Conservation (phyloP, 306 rosid genomes). For the Mimosa bimucronata region DNA sequence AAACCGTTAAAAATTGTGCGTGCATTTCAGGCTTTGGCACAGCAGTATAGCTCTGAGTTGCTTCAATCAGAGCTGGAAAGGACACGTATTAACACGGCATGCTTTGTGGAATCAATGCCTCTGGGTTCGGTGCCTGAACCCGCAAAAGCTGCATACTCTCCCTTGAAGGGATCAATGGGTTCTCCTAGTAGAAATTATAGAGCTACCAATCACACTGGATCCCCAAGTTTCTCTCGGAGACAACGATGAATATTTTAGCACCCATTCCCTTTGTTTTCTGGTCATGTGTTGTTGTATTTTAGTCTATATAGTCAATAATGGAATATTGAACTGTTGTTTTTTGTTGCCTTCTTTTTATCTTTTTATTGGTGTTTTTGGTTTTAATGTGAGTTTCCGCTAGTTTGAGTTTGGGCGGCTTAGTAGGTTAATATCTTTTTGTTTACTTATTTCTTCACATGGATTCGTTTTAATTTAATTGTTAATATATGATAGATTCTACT, state of each 20-base stretch:
- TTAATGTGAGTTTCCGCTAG: conserved; percentile 32
- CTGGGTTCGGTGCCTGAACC: conserved; percentile 77
- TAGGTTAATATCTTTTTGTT: neutral
- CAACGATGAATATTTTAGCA: conserved; percentile 52
- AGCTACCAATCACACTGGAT: conserved; percentile 61
- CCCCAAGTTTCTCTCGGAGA: conserved; percentile 71
- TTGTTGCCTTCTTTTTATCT: conserved; percentile 3
- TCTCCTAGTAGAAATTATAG: conserved; percentile 63
- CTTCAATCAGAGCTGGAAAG: conserved; percentile 91
- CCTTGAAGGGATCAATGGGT: conserved; percentile 66
- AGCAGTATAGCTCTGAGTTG: conserved; percentile 87
- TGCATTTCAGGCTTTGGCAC: conserved; percentile 78
- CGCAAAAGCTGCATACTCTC: conserved; percentile 71
- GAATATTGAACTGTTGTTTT: conserved; percentile 39
- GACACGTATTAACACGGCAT: conserved; percentile 94
- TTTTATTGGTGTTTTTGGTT: conserved; percentile 30
- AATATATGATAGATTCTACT: neutral
- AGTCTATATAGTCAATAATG: conserved; percentile 37
- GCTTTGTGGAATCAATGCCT: conserved; percentile 81
- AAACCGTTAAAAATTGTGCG: conserved; percentile 31
- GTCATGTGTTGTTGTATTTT: conserved; percentile 48
- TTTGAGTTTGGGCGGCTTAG: conserved; percentile 25
- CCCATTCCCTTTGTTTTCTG: conserved; percentile 43
- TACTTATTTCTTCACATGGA: neutral
- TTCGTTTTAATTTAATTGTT: neutral